Evolutionary conservation across 2,329 filamentous ascomycete species (phyloP).

Genomic region (Cercospora beticola): DNA sequence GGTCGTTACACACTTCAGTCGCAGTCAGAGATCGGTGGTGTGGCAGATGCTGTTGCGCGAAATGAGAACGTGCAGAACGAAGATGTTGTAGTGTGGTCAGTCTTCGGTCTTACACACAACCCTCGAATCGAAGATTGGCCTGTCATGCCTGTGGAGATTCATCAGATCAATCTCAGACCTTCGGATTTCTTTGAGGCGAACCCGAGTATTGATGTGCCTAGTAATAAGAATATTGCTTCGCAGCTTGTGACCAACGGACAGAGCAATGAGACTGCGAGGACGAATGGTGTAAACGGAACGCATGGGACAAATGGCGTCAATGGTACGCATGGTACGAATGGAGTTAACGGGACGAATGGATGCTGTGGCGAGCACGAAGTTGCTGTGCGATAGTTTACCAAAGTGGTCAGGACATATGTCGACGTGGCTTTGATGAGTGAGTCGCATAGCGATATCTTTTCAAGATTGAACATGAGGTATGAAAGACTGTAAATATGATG

Average conservation of each 20-base stretch:
- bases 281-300: background rate
- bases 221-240: conserved; percentile 21
- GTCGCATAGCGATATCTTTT: background rate
- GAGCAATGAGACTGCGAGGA: background rate
- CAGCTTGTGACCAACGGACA: conserved; percentile 17
- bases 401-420: background rate
- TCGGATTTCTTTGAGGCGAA: conserved; percentile 57
- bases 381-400: background rate
- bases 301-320: background rate
- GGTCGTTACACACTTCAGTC: conserved; percentile 51
- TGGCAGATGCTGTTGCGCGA: conserved; percentile 46
- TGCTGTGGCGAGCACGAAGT: background rate
- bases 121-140: conserved; percentile 54
- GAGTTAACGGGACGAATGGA: background rate
- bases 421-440: background rate
- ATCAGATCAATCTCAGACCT: conserved; percentile 50
- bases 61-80: conserved; percentile 46
- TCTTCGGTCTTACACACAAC: conserved; percentile 54
- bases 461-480: background rate
- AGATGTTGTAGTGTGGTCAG: conserved; percentile 53
- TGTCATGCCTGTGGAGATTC: conserved; percentile 52
- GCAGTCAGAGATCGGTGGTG: conserved; percentile 47
- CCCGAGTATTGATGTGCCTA: conserved; percentile 54
- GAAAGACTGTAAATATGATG: no score
- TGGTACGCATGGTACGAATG: background rate